Evolutionary conservation across 257 asterid genomes (phyloP).

Genomic region (Solanum pennellii): DNA sequence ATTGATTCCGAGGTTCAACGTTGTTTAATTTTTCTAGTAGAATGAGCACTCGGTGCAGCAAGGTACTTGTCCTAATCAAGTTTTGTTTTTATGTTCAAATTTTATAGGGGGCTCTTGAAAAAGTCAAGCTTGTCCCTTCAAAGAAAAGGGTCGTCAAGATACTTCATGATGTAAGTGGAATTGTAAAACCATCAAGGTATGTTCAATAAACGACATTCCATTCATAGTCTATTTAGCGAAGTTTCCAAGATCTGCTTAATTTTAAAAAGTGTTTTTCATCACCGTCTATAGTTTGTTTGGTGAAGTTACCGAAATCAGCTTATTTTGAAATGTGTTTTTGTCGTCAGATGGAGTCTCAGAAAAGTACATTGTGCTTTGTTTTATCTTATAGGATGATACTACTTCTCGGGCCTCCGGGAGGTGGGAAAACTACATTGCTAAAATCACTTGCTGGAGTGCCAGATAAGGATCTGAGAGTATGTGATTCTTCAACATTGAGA

Average conservation of each 20-base stretch:
- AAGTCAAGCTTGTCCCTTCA: slow-evolving; percentile 61
- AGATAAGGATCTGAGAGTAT: slow-evolving; percentile 49
- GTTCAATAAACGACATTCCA: slow-evolving; percentile 1
- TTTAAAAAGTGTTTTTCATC: neutral
- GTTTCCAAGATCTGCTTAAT: neutral
- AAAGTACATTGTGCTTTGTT: neutral
- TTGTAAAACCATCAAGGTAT: slow-evolving; percentile 80
- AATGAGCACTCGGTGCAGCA: neutral
- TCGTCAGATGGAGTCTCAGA: neutral
- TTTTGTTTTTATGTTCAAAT: neutral
- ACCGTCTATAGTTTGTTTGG: neutral
- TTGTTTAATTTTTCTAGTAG: neutral
- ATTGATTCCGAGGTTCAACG: neutral
- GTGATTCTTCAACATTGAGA: neutral
- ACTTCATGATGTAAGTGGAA: slow-evolving; percentile 63
- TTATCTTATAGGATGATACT: slow-evolving; percentile 60
- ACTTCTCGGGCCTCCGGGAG: slow-evolving; percentile 93
- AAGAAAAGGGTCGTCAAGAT: slow-evolving; percentile 64
- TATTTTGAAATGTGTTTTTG: neutral
- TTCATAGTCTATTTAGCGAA: neutral
- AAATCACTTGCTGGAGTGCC: slow-evolving; percentile 73
- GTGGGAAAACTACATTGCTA: slow-evolving; percentile 76
- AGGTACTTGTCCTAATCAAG: neutral
- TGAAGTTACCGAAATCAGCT: neutral
- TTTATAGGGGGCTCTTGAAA: slow-evolving; percentile 57